These are phyloP conservation scores for Hypoxylon trugodes DNA, from an alignment of 495 filamentous ascomycete species.

Conservation along the genomic window DNA sequence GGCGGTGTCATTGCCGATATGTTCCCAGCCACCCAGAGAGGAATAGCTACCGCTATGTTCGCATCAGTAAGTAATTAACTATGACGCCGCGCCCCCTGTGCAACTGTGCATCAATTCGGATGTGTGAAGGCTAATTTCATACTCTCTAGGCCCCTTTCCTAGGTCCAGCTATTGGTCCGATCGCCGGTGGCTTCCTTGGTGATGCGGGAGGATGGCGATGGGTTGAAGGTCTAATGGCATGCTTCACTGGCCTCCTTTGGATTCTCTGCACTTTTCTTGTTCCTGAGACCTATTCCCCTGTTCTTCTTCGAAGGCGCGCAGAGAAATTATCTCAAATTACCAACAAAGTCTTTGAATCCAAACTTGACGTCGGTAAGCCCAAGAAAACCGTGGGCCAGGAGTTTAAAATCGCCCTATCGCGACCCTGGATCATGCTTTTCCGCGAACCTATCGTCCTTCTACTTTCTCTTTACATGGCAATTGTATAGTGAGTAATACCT, in stretches of 20 bases:
- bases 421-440: constrained; percentile 79
- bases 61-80: constrained; percentile 48
- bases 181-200: constrained; percentile 69
- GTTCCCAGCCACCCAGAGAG: constrained; percentile 69
- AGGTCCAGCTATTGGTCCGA: constrained; percentile 67
- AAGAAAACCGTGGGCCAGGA: constrained; percentile 55
- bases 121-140: neutral
- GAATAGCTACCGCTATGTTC: constrained; percentile 70
- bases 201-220: constrained; percentile 70
- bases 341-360: constrained; percentile 66
- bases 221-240: constrained; percentile 69
- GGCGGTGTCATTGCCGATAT: constrained; percentile 81
- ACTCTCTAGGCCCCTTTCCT: constrained; percentile 66
- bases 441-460: constrained; percentile 85
- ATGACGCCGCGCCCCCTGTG: too few relatives aligned
- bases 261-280: constrained; percentile 69
- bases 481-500: constrained; percentile 62
- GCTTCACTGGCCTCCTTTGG: constrained; percentile 75
- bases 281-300: constrained; percentile 83
- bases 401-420: constrained; percentile 60
- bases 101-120: neutral
- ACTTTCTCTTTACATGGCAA: constrained; percentile 77
- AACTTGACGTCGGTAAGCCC: constrained; percentile 65
- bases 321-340: constrained; percentile 70
- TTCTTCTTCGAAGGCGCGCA: constrained; percentile 77